Evolutionary conservation across 306 rosid genomes (phyloP).

Genomic region (Cicer cuneatum): DNA sequence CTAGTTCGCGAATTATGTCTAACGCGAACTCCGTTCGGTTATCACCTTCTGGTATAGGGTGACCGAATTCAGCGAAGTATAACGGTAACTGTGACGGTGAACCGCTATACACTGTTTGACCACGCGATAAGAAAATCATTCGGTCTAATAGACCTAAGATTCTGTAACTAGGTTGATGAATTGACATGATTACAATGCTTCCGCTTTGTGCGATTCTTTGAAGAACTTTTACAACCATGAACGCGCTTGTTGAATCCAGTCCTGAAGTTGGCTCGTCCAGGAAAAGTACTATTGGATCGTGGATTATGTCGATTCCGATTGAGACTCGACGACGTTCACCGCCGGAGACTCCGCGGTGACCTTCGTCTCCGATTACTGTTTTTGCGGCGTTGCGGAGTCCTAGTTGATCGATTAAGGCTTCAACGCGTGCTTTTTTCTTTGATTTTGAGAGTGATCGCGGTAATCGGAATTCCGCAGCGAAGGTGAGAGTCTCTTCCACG

Average conservation of each 20-base stretch:
- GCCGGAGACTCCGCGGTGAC: slow-evolving; percentile 95
- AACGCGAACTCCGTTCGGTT: slow-evolving; percentile 92
- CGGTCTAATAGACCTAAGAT: slow-evolving; percentile 81
- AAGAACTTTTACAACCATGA: slow-evolving; percentile 91
- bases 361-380: slow-evolving; percentile 87
- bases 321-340: slow-evolving; percentile 95
- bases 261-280: slow-evolving; percentile 97
- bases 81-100: slow-evolving; percentile 64
- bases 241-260: slow-evolving; percentile 92
- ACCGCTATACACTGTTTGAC: slow-evolving; percentile 90
- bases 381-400: slow-evolving; percentile 84
- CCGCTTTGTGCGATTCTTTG: slow-evolving; percentile 97
- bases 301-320: slow-evolving; percentile 88
- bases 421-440: slow-evolving; percentile 81
- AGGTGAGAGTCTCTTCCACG: slow-evolving; percentile 88
- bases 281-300: slow-evolving; percentile 87
- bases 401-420: slow-evolving; percentile 81
- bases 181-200: slow-evolving; percentile 91
- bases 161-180: slow-evolving; percentile 92
- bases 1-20: slow-evolving; percentile 88
- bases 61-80: slow-evolving; percentile 80
- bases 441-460: slow-evolving; percentile 76
- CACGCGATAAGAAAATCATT: slow-evolving; percentile 76
- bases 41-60: slow-evolving; percentile 85
- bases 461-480: slow-evolving; percentile 88